Conservation (phyloP, 169 alveolate species). For the Plasmodium yoelii region DNA sequence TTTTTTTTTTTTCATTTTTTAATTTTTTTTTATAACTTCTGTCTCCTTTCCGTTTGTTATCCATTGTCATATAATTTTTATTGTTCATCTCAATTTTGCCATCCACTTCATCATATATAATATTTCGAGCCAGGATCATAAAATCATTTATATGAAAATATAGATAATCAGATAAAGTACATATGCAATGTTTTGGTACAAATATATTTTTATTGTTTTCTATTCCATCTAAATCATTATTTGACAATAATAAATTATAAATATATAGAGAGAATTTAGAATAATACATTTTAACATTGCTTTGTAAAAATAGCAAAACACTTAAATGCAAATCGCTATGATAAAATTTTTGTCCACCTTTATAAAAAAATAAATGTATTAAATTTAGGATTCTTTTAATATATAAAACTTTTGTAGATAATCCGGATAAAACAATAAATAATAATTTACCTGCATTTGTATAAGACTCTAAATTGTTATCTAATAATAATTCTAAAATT, state of each 20-base stretch:
- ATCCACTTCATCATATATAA: slow-evolving; percentile 1
- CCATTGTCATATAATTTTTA: background rate
- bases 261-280: slow-evolving; percentile 4
- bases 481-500: slow-evolving; percentile 44
- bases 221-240: slow-evolving; percentile 25
- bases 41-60: background rate
- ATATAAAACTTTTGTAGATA: slow-evolving; percentile 21
- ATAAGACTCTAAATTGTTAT: slow-evolving; percentile 56
- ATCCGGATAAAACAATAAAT: slow-evolving; percentile 44
- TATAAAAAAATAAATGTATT: slow-evolving; percentile 44
- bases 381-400: slow-evolving; percentile 48
- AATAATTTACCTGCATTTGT: slow-evolving; percentile 71
- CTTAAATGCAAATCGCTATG: slow-evolving; percentile 49
- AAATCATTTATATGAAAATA: slow-evolving; percentile 45
- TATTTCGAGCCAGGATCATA: slow-evolving; percentile 11
- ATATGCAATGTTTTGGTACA: background rate
- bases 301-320: slow-evolving; percentile 6
- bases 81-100: background rate
- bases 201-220: slow-evolving; percentile 37
- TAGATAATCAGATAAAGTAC: slow-evolving; percentile 20
- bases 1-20: slow-evolving; percentile 2
- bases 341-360: slow-evolving; percentile 63
- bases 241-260: slow-evolving; percentile 37
- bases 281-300: slow-evolving; percentile 18
- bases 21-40: background rate